phyloP scores from a whole-genome alignment of 208 protist genomes.

The Leishmania gerbilli region DNA sequence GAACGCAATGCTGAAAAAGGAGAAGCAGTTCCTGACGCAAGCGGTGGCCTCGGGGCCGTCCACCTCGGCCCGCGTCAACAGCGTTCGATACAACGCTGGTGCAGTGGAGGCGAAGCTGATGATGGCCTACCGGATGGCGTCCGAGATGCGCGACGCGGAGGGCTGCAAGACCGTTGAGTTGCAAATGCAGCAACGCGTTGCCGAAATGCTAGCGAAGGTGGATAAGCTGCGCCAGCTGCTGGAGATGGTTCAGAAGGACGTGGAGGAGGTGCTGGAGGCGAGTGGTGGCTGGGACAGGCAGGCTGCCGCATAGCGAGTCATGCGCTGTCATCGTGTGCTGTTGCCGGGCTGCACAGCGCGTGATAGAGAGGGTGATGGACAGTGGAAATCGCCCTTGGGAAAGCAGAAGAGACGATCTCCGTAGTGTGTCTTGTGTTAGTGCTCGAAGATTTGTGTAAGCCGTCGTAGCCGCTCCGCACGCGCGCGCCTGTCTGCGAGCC shows the following conservation, averaged over 20 bases:
- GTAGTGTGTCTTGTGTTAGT: neutral
- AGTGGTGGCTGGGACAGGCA: conserved; percentile 15
- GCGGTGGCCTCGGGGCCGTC: conserved; percentile 35
- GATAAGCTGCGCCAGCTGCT: conserved; percentile 44
- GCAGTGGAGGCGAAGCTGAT: conserved; percentile 50
- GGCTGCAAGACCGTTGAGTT: conserved; percentile 33
- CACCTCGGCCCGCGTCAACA: conserved; percentile 55
- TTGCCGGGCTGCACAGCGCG: neutral
- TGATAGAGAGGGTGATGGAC: neutral
- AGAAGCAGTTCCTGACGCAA: conserved; percentile 49
- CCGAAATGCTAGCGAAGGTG: conserved; percentile 22
- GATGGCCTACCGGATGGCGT: conserved; percentile 42
- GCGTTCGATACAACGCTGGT: conserved; percentile 43
- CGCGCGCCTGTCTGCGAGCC: neutral
- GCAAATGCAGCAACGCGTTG: conserved; percentile 41
- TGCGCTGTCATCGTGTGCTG: neutral
- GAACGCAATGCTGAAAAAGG: conserved; percentile 39
- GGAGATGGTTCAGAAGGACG: conserved; percentile 45
- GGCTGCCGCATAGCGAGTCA: neutral
- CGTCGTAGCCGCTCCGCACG: neutral
- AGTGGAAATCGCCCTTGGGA: neutral
- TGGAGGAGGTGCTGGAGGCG: conserved; percentile 37
- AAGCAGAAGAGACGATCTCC: neutral
- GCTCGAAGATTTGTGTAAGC: neutral
- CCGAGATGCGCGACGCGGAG: conserved; percentile 32